These are phyloP conservation scores for Verticillium albo-atrum DNA, from an alignment of 2,329 filamentous ascomycete species.

Conservation along the genomic window DNA sequence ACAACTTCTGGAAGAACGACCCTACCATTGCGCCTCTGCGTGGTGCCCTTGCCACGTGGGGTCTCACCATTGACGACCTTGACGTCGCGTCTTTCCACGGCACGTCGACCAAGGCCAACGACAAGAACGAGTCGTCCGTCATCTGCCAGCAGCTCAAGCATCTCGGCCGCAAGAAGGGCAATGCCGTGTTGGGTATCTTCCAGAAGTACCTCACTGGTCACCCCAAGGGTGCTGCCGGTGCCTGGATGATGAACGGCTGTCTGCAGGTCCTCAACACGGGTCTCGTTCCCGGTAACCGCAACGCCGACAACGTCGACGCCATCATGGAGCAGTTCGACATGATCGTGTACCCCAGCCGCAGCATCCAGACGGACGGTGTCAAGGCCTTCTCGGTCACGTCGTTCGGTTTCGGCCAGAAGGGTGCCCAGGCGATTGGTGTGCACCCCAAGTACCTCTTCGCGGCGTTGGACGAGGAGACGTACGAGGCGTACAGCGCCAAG, in stretches of 20 bases:
- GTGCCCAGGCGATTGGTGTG: conserved; percentile 92
- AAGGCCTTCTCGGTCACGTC: conserved; percentile 99
- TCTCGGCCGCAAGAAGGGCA: conserved; percentile 92
- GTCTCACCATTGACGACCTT: conserved; percentile 93
- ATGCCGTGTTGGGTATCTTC: conserved; percentile 94
- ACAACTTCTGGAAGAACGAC: conserved; percentile 99
- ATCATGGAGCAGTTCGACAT: conserved; percentile 97
- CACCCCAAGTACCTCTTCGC: conserved; percentile 96
- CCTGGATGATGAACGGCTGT: conserved; percentile 99
- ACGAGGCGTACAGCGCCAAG: conserved; percentile 77
- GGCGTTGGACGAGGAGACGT: conserved; percentile 83
- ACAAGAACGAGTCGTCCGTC: conserved; percentile 99
- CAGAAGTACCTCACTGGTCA: conserved; percentile 99
- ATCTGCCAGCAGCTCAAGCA: conserved; percentile 95
- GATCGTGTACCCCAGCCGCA: conserved; percentile 93
- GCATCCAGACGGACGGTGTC: conserved; percentile 94
- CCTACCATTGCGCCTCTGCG: conserved; percentile 89
- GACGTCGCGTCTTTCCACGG: conserved; percentile 97
- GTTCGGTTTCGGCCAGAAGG: conserved; percentile 99
- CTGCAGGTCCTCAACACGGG: conserved; percentile 92
- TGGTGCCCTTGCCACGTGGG: conserved; percentile 95
- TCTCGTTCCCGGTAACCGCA: conserved; percentile 93
- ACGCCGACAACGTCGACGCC: conserved; percentile 95
- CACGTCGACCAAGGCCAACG: conserved; percentile 96
- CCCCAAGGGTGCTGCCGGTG: conserved; percentile 97